Percentiles rank a stretch among this genome's conserved stretches.
These are phyloP conservation scores for Basipetospora chlamydospora DNA, from an alignment of 2,329 filamentous ascomycete genomes.

Conservation along the genomic window DNA sequence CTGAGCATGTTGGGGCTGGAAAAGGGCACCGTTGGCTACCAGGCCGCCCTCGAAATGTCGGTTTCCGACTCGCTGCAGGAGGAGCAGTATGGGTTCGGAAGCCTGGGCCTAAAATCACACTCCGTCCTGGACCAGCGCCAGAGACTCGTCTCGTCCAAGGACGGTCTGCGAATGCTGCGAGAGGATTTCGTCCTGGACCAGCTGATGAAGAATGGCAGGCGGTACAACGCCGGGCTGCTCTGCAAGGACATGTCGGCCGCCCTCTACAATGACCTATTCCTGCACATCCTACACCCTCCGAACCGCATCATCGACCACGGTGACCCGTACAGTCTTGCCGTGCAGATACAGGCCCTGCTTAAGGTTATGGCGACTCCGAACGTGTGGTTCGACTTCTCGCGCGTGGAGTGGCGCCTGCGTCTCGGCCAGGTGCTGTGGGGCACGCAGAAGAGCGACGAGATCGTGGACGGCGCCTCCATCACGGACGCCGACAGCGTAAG, in stretches of 20 bases:
- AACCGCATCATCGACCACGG: slow-evolving; percentile 39
- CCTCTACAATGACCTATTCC: slow-evolving; percentile 48
- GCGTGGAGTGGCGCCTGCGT: slow-evolving; percentile 60
- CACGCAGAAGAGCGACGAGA: slow-evolving; percentile 31
- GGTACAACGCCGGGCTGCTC: slow-evolving; percentile 38
- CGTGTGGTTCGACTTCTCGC: slow-evolving; percentile 61
- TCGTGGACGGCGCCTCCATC: slow-evolving; percentile 37
- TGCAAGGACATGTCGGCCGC: slow-evolving; percentile 29
- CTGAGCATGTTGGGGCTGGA: slow-evolving; percentile 58
- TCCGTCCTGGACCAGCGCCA: slow-evolving; percentile 44
- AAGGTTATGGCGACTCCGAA: slow-evolving; percentile 49
- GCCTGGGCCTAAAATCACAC: slow-evolving; percentile 36
- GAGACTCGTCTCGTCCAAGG: slow-evolving; percentile 36
- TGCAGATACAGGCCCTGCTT: slow-evolving; percentile 55
- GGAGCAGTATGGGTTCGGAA: slow-evolving; percentile 45
- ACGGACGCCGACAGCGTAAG: slow-evolving; percentile 31
- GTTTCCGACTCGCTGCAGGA: slow-evolving; percentile 51
- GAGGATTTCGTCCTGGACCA: slow-evolving; percentile 44
- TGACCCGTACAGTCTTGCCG: slow-evolving; percentile 48
- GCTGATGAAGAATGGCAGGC: slow-evolving; percentile 38
- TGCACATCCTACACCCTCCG: slow-evolving; percentile 42
- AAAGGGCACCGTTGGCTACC: slow-evolving; percentile 55
- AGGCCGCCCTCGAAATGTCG: slow-evolving; percentile 50
- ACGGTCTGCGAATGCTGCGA: slow-evolving; percentile 39
- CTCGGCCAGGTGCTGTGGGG: slow-evolving; percentile 61